phyloP scores from a whole-genome alignment of 345 rosid genomes.

The Triadica sebifera region DNA sequence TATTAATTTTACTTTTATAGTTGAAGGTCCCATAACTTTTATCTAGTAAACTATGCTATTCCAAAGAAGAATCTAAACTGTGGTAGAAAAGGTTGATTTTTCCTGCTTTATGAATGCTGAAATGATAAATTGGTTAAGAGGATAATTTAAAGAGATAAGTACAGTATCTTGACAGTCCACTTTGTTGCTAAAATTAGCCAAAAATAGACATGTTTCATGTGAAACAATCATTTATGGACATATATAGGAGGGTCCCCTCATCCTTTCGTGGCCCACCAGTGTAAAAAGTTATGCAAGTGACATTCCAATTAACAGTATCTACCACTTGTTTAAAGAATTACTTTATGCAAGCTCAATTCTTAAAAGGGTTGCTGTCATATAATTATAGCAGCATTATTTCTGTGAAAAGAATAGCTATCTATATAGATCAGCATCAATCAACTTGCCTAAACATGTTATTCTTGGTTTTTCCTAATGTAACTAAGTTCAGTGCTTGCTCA shows the following conservation, averaged over 20 bases:
- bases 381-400: slow-evolving; percentile 21
- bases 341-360: too few relatives aligned
- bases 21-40: not conserved
- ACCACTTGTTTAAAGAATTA: too few relatives aligned
- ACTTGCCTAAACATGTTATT: not conserved
- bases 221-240: not conserved
- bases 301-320: too few relatives aligned
- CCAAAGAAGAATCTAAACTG: not conserved
- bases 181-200: not conserved
- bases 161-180: not conserved
- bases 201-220: not conserved
- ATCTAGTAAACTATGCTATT: not conserved
- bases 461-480: too few relatives aligned
- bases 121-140: not conserved
- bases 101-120: not conserved
- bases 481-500: too few relatives aligned
- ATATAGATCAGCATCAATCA: not conserved
- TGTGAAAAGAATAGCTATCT: slow-evolving; percentile 12
- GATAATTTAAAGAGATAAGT: not conserved
- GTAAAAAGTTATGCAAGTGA: too few relatives aligned
- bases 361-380: slow-evolving; percentile 12
- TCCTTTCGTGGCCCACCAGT: too few relatives aligned
- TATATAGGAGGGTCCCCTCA: too few relatives aligned
- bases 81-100: not conserved
- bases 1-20: not conserved